Conservation (phyloP, 176 grass and related monocot genomes). For the Rhynchospora breviuscula region DNA sequence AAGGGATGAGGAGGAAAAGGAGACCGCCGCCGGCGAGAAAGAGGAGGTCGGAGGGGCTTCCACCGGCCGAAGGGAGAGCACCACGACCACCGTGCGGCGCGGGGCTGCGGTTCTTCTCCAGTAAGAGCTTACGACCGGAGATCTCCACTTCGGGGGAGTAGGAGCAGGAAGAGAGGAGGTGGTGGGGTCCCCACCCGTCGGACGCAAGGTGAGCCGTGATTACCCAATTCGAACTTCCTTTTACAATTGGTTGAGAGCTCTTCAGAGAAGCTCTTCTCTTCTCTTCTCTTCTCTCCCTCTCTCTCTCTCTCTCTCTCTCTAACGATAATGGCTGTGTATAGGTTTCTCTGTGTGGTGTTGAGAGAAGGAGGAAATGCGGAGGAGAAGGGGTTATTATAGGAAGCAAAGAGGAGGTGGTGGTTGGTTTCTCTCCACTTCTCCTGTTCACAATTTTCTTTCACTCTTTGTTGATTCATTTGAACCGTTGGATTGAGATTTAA, state of each 20-base stretch:
- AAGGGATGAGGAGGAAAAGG: slow-evolving; percentile 3
- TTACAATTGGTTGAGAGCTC: background rate
- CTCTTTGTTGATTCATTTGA: background rate
- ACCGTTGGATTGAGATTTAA: background rate
- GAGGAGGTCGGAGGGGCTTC: slow-evolving; percentile 94
- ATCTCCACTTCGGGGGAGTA: slow-evolving; percentile 53
- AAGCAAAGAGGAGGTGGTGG: background rate
- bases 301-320: background rate
- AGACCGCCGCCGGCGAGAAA: slow-evolving; percentile 92
- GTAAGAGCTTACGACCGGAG: background rate
- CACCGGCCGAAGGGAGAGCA: slow-evolving; percentile 84
- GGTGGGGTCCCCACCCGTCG: slow-evolving; percentile 73
- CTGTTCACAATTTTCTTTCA: background rate
- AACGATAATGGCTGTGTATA: background rate
- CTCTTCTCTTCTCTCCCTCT: background rate
- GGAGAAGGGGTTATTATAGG: slow-evolving; percentile 12
- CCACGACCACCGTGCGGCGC: slow-evolving; percentile 91
- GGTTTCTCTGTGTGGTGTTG: slow-evolving; percentile 16
- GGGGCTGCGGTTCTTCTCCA: slow-evolving; percentile 35
- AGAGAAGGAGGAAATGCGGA: background rate
- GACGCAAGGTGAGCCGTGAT: slow-evolving; percentile 90
- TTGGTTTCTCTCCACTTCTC: background rate
- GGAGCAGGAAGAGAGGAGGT: background rate
- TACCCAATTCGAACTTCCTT: slow-evolving; percentile 40
- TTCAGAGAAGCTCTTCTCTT: background rate